These are phyloP conservation scores for Acer campestre DNA, from an alignment of 345 rosid species.

Conservation along the genomic window DNA sequence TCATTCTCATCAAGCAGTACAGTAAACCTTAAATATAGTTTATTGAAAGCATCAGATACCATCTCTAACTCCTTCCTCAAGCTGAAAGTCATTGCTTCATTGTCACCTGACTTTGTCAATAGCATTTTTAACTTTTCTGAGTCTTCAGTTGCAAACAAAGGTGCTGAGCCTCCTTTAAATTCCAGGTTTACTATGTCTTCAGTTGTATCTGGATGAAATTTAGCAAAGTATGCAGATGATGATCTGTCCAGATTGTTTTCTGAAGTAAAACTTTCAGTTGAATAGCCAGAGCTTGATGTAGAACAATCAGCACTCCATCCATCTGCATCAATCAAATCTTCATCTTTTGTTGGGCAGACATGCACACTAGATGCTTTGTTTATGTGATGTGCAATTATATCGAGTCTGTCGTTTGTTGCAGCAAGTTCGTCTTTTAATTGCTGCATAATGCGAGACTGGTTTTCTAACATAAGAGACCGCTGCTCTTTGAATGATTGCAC, in stretches of 20 bases:
- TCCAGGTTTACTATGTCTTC: slow-evolving; percentile 25
- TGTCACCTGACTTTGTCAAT: slow-evolving; percentile 10
- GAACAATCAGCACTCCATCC: slow-evolving; percentile 53
- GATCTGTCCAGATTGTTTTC: slow-evolving; percentile 24
- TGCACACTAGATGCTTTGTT: slow-evolving; percentile 28
- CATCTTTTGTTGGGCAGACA: slow-evolving; percentile 34
- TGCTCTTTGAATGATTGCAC: slow-evolving; percentile 23
- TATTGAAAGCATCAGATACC: slow-evolving; percentile 41
- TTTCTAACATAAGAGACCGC: slow-evolving; percentile 29
- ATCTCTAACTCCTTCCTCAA: slow-evolving; percentile 43
- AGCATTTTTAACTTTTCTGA: slow-evolving; percentile 15
- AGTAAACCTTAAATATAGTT: slow-evolving; percentile 32
- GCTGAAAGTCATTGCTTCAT: slow-evolving; percentile 28
- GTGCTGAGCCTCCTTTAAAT: slow-evolving; percentile 28
- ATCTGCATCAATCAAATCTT: slow-evolving; percentile 42
- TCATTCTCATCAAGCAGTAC: slow-evolving; percentile 36
- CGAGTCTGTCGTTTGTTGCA: slow-evolving; percentile 38
- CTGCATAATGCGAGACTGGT: slow-evolving; percentile 39
- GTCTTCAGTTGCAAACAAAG: slow-evolving; percentile 32
- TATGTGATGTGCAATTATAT: slow-evolving; percentile 37
- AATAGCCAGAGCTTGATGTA: slow-evolving; percentile 52
- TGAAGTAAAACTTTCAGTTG: slow-evolving; percentile 37
- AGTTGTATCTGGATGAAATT: slow-evolving; percentile 8
- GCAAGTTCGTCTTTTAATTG: slow-evolving; percentile 46
- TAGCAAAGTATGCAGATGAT: slow-evolving; percentile 16